Evolutionary conservation across 1,284 basidiomycete species (phyloP), one percentile per base, ranked within the genome.

Genomic region (Pyrrhoderma lamaoense): DNA sequence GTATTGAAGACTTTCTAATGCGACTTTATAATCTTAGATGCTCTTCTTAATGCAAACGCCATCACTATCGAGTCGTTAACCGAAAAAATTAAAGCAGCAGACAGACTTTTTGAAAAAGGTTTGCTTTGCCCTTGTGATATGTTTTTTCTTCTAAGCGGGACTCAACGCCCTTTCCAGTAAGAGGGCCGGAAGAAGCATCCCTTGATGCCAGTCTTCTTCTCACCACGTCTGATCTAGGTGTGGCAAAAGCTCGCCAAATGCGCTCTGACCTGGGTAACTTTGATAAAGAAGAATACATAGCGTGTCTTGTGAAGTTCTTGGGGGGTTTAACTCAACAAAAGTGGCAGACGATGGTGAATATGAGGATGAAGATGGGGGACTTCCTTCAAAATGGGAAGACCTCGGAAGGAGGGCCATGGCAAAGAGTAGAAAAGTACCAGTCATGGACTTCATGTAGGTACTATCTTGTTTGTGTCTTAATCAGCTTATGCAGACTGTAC

Each of bases 211-310:
- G 74, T n/a, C 72, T 89, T 40, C 75, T 90, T 7, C 64, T 86
- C 0, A 76, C 76, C 61, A 79, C 82, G 16, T 85, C 88, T 3
- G 79, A 75, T 52, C 75, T 85, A 60, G 75, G 81, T 51, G 83
- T 85, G 1, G 79, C 82, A 59, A 89, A 91, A 64, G 89, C 89
- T 11, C 83, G 87, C 36, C 80, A 83, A n/a, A 82, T 93, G 77
- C 89, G 88, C 64, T 81, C 88, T 0, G 88, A 87, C 49, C 77
- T 78, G 0, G 84, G 86, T 45, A 80, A 80, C 14, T 93, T 93
- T 61, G 91, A 93, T 62, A 70, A 85, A 31, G 89, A 91, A 55
- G 89, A 93, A 54, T 92, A 90, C 58, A 70, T 93, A 42, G 67
- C 77, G 1, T 83, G 83, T 59, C 71, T 92, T 19, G 68, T 84